phyloP scores from a whole-genome alignment of 2,329 filamentous ascomycete genomes.

The Aaosphaeria pasadenensis region DNA sequence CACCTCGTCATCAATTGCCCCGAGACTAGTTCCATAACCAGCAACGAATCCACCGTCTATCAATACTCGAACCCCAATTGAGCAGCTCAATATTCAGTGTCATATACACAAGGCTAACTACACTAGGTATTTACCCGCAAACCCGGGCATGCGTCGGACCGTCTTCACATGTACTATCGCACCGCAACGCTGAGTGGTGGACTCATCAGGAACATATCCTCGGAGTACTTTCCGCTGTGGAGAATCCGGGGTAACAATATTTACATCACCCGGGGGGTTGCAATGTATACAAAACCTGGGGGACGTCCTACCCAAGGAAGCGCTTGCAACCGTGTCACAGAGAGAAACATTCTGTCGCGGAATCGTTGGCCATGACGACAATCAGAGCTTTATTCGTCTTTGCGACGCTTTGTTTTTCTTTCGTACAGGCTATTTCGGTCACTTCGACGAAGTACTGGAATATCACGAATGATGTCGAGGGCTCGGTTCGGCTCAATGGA shows the following conservation, averaged over 20 bases:
- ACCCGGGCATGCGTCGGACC: not conserved
- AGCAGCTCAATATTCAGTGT: not conserved
- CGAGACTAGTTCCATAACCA: too few species aligned
- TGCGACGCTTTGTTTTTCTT: not conserved
- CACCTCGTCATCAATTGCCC: too few species aligned
- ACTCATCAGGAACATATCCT: not conserved
- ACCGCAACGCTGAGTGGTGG: not conserved
- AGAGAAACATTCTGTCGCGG: not conserved
- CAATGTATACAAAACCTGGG: not conserved
- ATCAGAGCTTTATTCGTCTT: not conserved
- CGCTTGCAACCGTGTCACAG: not conserved
- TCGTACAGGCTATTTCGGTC: slow-evolving; percentile 16
- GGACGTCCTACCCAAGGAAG: not conserved
- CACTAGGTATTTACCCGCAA: not conserved
- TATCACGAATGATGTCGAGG: slow-evolving; percentile 31
- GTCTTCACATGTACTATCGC: not conserved
- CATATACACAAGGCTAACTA: not conserved
- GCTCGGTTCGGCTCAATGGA: slow-evolving; percentile 43
- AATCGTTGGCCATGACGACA: not conserved
- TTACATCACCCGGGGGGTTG: too few species aligned
- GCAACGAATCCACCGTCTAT: too few species aligned
- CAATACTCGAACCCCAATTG: not conserved
- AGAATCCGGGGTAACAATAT: not conserved
- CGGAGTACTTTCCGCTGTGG: not conserved
- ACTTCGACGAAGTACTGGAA: slow-evolving; percentile 25